Conservation (phyloP, 257 asterid species). For the Solanum rostratum region DNA sequence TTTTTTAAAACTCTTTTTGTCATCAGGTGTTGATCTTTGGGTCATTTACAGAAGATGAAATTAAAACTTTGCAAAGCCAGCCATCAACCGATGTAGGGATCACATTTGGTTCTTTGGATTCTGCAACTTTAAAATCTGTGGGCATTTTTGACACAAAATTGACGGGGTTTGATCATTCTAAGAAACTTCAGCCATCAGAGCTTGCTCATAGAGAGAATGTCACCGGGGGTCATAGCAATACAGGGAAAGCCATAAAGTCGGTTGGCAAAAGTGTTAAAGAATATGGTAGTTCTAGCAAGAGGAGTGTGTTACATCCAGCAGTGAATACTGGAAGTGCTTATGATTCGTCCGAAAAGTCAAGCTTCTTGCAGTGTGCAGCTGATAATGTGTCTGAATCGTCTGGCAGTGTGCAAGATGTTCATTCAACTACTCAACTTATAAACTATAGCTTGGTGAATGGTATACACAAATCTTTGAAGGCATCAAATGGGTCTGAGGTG, state of each 20-base stretch:
- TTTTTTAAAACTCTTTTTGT: neutral
- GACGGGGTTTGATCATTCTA: slow-evolving; percentile 15
- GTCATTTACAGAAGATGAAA: slow-evolving; percentile 73
- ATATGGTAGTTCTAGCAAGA: slow-evolving; percentile 19
- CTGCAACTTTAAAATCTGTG: slow-evolving; percentile 50
- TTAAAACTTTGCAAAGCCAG: slow-evolving; percentile 36
- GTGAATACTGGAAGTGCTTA: neutral
- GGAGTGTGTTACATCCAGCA: slow-evolving; percentile 4
- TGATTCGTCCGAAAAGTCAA: slow-evolving; percentile 5
- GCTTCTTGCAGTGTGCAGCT: slow-evolving; percentile 11
- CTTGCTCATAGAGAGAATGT: slow-evolving; percentile 6
- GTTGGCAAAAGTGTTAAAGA: slow-evolving; percentile 11
- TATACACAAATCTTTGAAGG: slow-evolving; percentile 9
- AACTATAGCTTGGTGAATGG: slow-evolving; percentile 13
- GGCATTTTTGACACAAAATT: slow-evolving; percentile 26
- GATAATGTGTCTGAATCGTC: slow-evolving; percentile 12
- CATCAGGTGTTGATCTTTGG: slow-evolving; percentile 64
- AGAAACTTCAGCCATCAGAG: slow-evolving; percentile 13
- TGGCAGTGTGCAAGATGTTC: slow-evolving; percentile 11
- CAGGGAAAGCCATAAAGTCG: slow-evolving; percentile 3
- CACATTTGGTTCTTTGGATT: slow-evolving; percentile 59
- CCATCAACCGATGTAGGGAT: slow-evolving; percentile 29
- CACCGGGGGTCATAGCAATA: neutral
- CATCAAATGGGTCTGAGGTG: slow-evolving; percentile 23
- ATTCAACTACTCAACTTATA: slow-evolving; percentile 17